These are phyloP conservation scores for Lachnum nothofagi DNA, from an alignment of 2,329 filamentous ascomycete genomes.

Conservation along the genomic window DNA sequence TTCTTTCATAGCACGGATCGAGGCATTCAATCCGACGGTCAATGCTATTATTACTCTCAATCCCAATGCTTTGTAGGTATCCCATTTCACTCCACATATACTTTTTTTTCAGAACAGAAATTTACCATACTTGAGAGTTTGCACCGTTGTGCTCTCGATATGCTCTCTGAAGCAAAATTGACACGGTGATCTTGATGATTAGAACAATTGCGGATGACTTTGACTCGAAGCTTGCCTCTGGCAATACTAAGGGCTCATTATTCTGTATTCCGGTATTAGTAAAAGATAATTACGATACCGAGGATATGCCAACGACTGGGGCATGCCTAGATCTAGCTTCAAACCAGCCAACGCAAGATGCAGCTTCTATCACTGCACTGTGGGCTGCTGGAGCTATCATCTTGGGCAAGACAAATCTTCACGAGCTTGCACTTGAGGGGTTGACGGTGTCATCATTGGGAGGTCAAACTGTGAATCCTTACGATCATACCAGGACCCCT, in stretches of 20 bases:
- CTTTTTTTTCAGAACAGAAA: no score
- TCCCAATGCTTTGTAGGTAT: conserved; percentile 39
- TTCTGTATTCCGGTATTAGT: conserved; percentile 59
- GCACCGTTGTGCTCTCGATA: no score
- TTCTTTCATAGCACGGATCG: conserved; percentile 46
- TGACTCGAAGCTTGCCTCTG: conserved; percentile 42
- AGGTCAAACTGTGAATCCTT: conserved; percentile 62
- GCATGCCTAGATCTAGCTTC: conserved; percentile 46
- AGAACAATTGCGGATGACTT: conserved; percentile 44
- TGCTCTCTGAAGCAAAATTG: no score
- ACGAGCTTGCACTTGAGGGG: conserved; percentile 69
- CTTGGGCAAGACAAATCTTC: conserved; percentile 77
- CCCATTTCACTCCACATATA: no score
- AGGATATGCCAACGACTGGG: conserved; percentile 51
- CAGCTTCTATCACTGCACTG: conserved; percentile 47
- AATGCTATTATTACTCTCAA: conserved; percentile 45
- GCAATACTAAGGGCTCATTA: conserved; percentile 47
- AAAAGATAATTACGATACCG: conserved; percentile 50
- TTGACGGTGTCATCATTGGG: conserved; percentile 57
- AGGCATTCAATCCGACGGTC: conserved; percentile 49
- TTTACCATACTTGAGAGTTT: no score
- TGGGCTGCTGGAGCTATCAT: conserved; percentile 72
- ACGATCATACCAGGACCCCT: conserved; percentile 59
- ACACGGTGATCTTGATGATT: no score
- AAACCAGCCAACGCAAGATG: conserved; percentile 43